Conservation (phyloP, 345 rosid genomes). For the Hypericum perforatum region DNA sequence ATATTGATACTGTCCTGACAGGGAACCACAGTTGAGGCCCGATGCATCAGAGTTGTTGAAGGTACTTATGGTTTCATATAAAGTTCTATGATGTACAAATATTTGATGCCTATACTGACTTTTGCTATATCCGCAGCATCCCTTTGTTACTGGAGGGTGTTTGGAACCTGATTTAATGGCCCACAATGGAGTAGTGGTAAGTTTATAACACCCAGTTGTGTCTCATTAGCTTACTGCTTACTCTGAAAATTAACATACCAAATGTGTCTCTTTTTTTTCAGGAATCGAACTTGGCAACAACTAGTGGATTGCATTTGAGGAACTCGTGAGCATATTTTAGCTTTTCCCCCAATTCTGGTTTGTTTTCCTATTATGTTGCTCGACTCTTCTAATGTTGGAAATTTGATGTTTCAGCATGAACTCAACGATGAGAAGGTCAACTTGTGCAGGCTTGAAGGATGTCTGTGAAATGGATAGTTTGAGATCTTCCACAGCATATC, state of each 20-base stretch:
- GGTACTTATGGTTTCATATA: conserved; percentile 14
- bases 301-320: conserved; percentile 34
- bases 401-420: conserved; percentile 36
- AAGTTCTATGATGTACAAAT: no score
- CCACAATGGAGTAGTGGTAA: conserved; percentile 43
- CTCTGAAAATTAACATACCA: conserved; percentile 17
- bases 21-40: conserved; percentile 25
- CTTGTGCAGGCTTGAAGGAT: conserved; percentile 53
- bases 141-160: conserved; percentile 29
- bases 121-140: conserved; percentile 23
- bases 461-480: conserved; percentile 17
- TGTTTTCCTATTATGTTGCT: conserved; percentile 1
- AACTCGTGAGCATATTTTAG: conserved; percentile 50
- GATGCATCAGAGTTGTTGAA: conserved; percentile 21
- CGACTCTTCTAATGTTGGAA: conserved; percentile 7
- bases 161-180: conserved; percentile 35
- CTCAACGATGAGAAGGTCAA: conserved; percentile 45
- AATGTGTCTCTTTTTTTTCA: conserved; percentile 18
- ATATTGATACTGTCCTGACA: conserved; percentile 1
- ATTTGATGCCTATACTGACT: conserved; percentile 3
- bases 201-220: conserved; percentile 12
- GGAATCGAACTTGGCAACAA: conserved; percentile 40
- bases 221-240: conserved; percentile 10
- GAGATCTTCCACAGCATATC: conserved; percentile 21
- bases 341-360: conserved; percentile 2